Evolutionary conservation across 257 asterid genomes (phyloP).

Genomic region (Solanum sitiens): DNA sequence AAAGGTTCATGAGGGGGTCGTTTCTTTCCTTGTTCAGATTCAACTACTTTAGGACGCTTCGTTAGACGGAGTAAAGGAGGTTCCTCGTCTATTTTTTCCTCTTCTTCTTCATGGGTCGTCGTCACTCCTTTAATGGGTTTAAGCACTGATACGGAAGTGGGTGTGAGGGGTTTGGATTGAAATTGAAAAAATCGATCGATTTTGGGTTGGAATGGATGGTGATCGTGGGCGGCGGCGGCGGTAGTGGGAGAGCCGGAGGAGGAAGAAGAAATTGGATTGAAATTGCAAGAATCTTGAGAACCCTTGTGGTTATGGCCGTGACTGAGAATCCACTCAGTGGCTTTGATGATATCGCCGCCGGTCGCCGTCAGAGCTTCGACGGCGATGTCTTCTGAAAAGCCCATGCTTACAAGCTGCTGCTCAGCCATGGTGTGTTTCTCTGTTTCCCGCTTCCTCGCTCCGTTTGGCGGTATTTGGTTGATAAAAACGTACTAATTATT

Average conservation of each 20-base stretch:
- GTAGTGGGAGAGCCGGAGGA: neutral
- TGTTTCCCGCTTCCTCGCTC: neutral
- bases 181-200: conserved; percentile 50
- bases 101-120: neutral
- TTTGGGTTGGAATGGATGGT: conserved; percentile 45
- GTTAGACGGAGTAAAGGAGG: neutral
- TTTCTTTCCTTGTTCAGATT: neutral
- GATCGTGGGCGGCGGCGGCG: neutral
- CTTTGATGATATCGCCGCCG: conserved; percentile 47
- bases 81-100: conserved; percentile 1
- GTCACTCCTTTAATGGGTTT: neutral
- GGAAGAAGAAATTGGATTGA: conserved; percentile 10
- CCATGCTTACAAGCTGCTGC: conserved; percentile 63
- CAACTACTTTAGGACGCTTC: conserved; percentile 30
- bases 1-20: conserved; percentile 40
- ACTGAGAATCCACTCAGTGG: conserved; percentile 73
- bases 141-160: neutral
- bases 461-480: neutral
- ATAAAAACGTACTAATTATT: neutral
- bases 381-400: conserved; percentile 46
- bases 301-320: neutral
- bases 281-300: conserved; percentile 2
- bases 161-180: conserved; percentile 4
- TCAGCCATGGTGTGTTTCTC: neutral
- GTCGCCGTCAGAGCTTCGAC: conserved; percentile 46